Percentiles rank a stretch among this genome's conserved stretches.
phyloP scores from a whole-genome alignment of 2,329 filamentous ascomycete genomes.

The Ophiostoma pallidulum region DNA sequence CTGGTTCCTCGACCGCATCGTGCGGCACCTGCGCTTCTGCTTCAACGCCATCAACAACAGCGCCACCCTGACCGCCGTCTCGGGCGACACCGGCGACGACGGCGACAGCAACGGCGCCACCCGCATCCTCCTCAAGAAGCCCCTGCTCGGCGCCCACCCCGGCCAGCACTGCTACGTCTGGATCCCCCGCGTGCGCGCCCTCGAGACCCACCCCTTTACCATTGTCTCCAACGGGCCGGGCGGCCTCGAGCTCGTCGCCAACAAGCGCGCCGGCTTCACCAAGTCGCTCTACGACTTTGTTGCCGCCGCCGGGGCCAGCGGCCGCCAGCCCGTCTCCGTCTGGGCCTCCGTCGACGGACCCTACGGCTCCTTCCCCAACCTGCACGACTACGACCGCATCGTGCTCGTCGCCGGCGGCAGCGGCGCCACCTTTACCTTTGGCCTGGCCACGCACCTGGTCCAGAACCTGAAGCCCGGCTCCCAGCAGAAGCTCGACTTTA shows the following conservation, averaged over 20 bases:
- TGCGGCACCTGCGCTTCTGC: slow-evolving; percentile 29
- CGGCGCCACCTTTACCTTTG: slow-evolving; percentile 15
- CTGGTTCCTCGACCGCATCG: slow-evolving; percentile 36
- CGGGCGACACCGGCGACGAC: slow-evolving; percentile 30
- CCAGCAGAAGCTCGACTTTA: slow-evolving; percentile 11
- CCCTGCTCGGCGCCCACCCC: slow-evolving; percentile 30
- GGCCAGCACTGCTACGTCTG: slow-evolving; percentile 52
- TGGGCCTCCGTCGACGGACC: slow-evolving; percentile 14
- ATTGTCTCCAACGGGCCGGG: slow-evolving; percentile 36
- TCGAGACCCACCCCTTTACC: slow-evolving; percentile 52
- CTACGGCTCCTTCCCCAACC: slow-evolving; percentile 11
- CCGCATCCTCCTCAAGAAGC: slow-evolving; percentile 36
- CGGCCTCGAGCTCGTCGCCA: slow-evolving; percentile 42
- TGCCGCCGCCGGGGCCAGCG: no score
- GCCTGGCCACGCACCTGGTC: slow-evolving; percentile 10
- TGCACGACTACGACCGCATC: slow-evolving; percentile 6
- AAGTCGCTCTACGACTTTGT: slow-evolving; percentile 38
- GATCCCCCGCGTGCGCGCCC: slow-evolving; percentile 42
- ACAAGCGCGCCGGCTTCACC: slow-evolving; percentile 45
- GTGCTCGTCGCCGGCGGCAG: slow-evolving; percentile 14
- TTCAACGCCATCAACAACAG: no score
- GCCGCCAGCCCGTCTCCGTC: background rate
- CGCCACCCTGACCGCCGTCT: slow-evolving; percentile 16
- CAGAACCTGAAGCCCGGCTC: background rate
- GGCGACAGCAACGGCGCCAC: slow-evolving; percentile 34